phyloP scores from a whole-genome alignment of 1,284 basidiomycete genomes.

The Athelia psychrophila region DNA sequence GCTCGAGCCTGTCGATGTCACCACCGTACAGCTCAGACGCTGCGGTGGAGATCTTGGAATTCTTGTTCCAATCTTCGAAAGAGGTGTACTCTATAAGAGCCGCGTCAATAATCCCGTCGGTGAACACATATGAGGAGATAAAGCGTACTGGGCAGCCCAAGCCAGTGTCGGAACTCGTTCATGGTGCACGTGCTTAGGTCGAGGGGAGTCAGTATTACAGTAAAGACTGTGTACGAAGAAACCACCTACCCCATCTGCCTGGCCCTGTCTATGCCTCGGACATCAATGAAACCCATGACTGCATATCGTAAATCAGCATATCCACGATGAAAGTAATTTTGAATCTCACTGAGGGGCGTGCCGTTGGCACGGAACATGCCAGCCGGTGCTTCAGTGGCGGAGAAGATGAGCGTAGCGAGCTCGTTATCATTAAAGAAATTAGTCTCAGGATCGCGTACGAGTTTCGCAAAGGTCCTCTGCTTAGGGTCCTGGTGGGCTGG shows the following conservation, averaged over 20 bases:
- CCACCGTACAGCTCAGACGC: slow-evolving; percentile 74
- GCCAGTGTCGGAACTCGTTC: slow-evolving; percentile 57
- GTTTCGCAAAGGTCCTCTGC: background rate
- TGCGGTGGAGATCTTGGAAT: slow-evolving; percentile 67
- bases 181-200: slow-evolving; percentile 28
- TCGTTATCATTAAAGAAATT: slow-evolving; percentile 39
- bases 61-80: slow-evolving; percentile 83
- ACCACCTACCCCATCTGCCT: slow-evolving; percentile 31
- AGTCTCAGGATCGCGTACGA: slow-evolving; percentile 5
- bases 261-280: slow-evolving; percentile 42
- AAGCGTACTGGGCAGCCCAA: slow-evolving; percentile 40
- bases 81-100: slow-evolving; percentile 44
- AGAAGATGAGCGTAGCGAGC: slow-evolving; percentile 37
- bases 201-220: slow-evolving; percentile 14
- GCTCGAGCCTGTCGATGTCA: slow-evolving; percentile 75
- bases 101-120: no score
- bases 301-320: no score
- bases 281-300: slow-evolving; percentile 41
- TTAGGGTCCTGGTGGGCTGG: slow-evolving; percentile 11
- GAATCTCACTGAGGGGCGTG: slow-evolving; percentile 21
- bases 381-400: slow-evolving; percentile 42
- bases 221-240: background rate
- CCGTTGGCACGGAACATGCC: slow-evolving; percentile 43
- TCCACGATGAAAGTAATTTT: no score
- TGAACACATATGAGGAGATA: no score